These are phyloP conservation scores for Casaregolazyma lundiana DNA, from an alignment of 1,139 yeast species.

Conservation along the genomic window DNA sequence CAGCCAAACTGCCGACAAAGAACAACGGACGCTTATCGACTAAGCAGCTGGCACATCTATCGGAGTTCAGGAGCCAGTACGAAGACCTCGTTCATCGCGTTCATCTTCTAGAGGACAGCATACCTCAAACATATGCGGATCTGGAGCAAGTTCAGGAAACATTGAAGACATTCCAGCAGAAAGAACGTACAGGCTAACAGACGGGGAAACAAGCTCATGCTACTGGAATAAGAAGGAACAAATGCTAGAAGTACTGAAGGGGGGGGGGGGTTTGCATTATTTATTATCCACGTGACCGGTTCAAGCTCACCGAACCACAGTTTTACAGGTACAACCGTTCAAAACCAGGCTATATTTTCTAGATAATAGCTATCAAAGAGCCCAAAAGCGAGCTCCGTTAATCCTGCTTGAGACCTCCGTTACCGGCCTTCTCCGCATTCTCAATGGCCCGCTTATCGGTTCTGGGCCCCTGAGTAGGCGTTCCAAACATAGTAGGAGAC, in stretches of 20 bases:
- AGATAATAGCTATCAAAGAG: not conserved
- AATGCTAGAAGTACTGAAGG: too few species aligned
- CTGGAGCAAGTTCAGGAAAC: conserved; percentile 20
- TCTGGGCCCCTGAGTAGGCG: conserved; percentile 58
- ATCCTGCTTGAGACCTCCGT: conserved; percentile 90
- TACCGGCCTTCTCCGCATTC: conserved; percentile 78
- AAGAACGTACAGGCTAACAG: not conserved
- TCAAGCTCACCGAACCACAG: too few species aligned
- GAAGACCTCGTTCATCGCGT: not conserved
- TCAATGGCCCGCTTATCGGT: conserved; percentile 86
- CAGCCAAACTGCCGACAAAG: not conserved
- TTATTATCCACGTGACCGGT: conserved; percentile 1
- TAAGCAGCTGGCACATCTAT: not conserved
- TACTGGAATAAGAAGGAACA: too few species aligned
- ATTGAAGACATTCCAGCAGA: conserved; percentile 13
- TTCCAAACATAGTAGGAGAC: conserved; percentile 74
- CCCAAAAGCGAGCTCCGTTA: conserved; percentile 33
- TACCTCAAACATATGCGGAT: conserved; percentile 20
- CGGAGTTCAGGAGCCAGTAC: not conserved
- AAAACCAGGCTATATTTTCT: not conserved
- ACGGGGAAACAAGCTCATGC: not conserved
- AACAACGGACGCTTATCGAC: not conserved
- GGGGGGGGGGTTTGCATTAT: too few species aligned
- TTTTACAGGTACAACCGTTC: not conserved
- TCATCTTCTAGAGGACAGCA: conserved; percentile 14